Conservation (phyloP, 2,329 filamentous ascomycete species). For the Aspergillus ustus region DNA sequence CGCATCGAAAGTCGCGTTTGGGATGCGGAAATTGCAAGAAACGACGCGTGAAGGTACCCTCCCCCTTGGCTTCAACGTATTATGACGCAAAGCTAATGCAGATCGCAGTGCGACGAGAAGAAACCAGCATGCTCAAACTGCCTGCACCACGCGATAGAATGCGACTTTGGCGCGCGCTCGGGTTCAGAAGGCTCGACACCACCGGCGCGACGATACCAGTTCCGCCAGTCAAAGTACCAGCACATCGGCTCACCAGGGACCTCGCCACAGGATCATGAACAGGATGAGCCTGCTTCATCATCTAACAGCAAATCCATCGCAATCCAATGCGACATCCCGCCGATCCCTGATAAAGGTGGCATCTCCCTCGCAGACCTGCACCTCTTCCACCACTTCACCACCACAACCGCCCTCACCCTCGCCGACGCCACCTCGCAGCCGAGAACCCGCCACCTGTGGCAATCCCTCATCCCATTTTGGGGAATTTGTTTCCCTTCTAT, state of each 20-base stretch:
- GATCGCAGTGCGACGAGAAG: conserved; percentile 39
- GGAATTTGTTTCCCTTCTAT: conserved; percentile 37
- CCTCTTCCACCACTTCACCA: conserved; percentile 40
- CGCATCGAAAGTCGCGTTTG: conserved; percentile 39
- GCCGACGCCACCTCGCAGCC: conserved; percentile 20
- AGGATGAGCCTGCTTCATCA: not conserved
- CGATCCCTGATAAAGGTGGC: conserved; percentile 6
- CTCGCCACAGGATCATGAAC: conserved; percentile 4
- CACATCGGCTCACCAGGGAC: not conserved
- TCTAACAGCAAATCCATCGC: conserved; percentile 6
- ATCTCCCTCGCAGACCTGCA: conserved; percentile 35
- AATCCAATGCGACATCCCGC: conserved; percentile 25
- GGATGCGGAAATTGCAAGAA: conserved; percentile 42
- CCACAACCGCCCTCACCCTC: conserved; percentile 33
- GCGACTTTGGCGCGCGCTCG: conserved; percentile 28
- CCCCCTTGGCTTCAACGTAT: not conserved
- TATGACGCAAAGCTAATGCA: not conserved
- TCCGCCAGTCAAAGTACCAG: conserved; percentile 28
- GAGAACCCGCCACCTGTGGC: conserved; percentile 32
- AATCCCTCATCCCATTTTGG: conserved; percentile 37
- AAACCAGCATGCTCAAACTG: conserved; percentile 38
- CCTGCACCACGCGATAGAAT: conserved; percentile 32
- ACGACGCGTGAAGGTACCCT: conserved; percentile 40
- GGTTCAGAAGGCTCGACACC: conserved; percentile 10
- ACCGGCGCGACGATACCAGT: conserved; percentile 20